phyloP scores from a whole-genome alignment of 2,329 filamentous ascomycete genomes.

The Lizonia empirigonia region DNA sequence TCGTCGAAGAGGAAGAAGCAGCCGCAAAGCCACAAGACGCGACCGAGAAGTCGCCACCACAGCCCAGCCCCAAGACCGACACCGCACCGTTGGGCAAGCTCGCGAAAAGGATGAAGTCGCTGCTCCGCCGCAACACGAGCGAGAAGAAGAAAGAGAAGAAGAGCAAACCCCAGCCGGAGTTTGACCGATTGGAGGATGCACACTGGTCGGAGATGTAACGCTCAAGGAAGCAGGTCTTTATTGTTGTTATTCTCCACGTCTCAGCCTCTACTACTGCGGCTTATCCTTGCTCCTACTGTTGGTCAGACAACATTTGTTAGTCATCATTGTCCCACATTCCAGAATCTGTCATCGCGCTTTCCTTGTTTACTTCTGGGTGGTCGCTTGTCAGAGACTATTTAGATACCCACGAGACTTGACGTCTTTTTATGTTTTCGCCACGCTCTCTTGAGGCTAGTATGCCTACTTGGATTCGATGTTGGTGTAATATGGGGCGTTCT shows the following conservation, averaged over 20 bases:
- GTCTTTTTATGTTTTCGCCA: constrained; percentile 1
- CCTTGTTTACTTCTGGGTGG: constrained; percentile 3
- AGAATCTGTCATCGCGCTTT: not conserved
- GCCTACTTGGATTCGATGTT: not conserved
- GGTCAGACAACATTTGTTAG: no score
- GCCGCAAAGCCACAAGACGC: constrained; percentile 2
- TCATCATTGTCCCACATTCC: not conserved
- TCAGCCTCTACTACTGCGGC: no score
- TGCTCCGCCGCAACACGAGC: constrained; percentile 32
- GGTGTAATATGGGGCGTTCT: not conserved
- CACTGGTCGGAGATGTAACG: constrained; percentile 49
- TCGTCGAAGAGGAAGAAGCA: constrained; percentile 16
- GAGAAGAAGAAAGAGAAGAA: constrained; percentile 38
- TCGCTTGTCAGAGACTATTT: constrained; percentile 3
- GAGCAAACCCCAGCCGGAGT: constrained; percentile 26
- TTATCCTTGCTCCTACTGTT: no score
- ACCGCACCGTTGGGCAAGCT: constrained; percentile 36
- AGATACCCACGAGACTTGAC: constrained; percentile 8
- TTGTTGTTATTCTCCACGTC: no score
- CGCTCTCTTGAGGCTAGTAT: not conserved
- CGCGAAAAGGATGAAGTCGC: constrained; percentile 38
- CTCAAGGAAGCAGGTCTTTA: no score
- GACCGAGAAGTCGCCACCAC: constrained; percentile 17
- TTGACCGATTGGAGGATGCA: constrained; percentile 39
- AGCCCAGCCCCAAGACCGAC: constrained; percentile 18